phyloP scores from a whole-genome alignment of 2,329 filamentous ascomycete genomes.

The Pseudogymnoascus sp. region DNA sequence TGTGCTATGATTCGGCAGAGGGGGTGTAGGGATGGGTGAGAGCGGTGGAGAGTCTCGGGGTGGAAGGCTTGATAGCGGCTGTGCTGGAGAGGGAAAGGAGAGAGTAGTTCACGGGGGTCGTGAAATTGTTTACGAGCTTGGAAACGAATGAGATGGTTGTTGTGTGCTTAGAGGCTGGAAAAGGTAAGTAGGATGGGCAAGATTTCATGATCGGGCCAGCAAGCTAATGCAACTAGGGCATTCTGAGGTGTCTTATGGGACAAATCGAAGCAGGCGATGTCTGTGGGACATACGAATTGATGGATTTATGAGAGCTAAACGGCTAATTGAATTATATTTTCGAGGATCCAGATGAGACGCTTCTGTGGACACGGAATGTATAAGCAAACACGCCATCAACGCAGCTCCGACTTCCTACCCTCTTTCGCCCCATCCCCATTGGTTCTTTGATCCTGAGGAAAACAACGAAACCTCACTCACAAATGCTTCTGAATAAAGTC shows the following conservation, averaged over 20 bases:
- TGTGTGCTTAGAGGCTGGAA: background rate
- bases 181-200: background rate
- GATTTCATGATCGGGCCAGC: constrained; percentile 24
- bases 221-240: background rate
- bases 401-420: background rate
- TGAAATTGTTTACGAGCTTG: no score
- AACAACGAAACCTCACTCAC: constrained; percentile 17
- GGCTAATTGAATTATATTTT: background rate
- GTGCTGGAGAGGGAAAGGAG: background rate
- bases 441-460: background rate
- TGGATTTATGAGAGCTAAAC: background rate
- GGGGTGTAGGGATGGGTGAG: background rate
- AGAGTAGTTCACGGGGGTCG: no score
- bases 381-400: background rate
- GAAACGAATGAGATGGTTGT: background rate
- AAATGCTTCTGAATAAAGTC: constrained; percentile 37
- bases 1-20: background rate
- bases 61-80: background rate
- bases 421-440: background rate
- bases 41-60: background rate
- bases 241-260: background rate
- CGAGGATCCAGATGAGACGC: background rate
- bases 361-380: background rate
- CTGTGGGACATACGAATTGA: background rate
- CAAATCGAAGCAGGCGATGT: background rate